Conservation (phyloP, 805 yeast genomes). For the Saccharomyces kudriavzevii region DNA sequence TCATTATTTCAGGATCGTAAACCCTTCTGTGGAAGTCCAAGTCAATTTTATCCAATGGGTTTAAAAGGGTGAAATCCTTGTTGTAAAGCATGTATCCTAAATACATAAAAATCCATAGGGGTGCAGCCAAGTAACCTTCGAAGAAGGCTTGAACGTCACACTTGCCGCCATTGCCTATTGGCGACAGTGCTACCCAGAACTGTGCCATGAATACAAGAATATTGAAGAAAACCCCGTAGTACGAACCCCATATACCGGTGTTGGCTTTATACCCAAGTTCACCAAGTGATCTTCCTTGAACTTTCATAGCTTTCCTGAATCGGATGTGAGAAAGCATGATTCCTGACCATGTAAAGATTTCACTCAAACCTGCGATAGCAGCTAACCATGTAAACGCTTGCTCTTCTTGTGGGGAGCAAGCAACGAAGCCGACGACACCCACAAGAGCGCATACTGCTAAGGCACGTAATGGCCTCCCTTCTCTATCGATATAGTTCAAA, state of each 20-base stretch:
- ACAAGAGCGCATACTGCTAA: constrained; percentile 41
- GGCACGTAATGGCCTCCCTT: constrained; percentile 54
- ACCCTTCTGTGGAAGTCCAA: constrained; percentile 37
- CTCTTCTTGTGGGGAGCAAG: constrained; percentile 45
- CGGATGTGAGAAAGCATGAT: constrained; percentile 47
- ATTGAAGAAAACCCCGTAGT: constrained; percentile 42
- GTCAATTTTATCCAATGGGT: constrained; percentile 35
- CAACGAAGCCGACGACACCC: constrained; percentile 56
- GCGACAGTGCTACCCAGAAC: constrained; percentile 58
- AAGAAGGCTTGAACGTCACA: constrained; percentile 40
- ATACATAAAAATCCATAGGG: constrained; percentile 38
- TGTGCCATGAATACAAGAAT: constrained; percentile 46
- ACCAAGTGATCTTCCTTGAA: constrained; percentile 38
- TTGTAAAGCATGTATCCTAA: constrained; percentile 43
- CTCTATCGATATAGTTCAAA: constrained; percentile 46
- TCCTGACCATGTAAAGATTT: constrained; percentile 52
- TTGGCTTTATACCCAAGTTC: constrained; percentile 46
- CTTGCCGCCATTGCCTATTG: constrained; percentile 36
- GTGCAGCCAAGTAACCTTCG: constrained; percentile 45
- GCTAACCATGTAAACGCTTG: constrained; percentile 54
- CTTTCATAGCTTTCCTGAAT: constrained; percentile 46
- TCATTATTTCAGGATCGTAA: constrained; percentile 34
- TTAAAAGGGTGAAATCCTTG: constrained; percentile 30
- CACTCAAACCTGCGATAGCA: constrained; percentile 51
- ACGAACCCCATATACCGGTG: constrained; percentile 44